Evolutionary conservation across 2,329 filamentous ascomycete genomes (phyloP), one percentile per base, ranked within the genome.

Genomic region (Tothia fuscella): DNA sequence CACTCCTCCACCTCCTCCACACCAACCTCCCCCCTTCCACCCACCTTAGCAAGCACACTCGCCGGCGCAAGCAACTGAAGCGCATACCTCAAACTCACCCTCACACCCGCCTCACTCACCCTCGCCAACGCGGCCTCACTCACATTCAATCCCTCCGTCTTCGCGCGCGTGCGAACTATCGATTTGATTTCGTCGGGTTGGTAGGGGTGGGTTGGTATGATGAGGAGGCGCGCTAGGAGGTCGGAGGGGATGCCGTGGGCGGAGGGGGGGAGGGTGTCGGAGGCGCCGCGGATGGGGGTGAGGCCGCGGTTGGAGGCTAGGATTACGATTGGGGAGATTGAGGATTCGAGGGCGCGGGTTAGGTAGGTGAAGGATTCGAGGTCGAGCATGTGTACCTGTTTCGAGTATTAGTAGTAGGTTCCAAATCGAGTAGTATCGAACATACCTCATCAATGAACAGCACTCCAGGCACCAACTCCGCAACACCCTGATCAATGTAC

Each of bases 311-410:
- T 98, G 31, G 91, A 96, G 46, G 91, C 91, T 47, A 98, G 80
- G 51, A 98, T 91, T 47, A 98, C 91, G 56, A 98, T 94, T 44
- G 91, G 91, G 2, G 89, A 89, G 56, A 98, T 93, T 50, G 80
- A 76, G 43, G 85, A 88, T 71, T 98, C 91, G 51, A 98, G 74
- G n/a, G 91, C 91, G 57, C 88, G 84, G 71, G 96, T 96, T 56
- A 98, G 79, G 66, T 95, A 98, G 51, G 91, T 96, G 67, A 96
- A 98, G 70, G 88, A 93, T 69, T 98, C 91, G 52, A 98, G 82
- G 62, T 98, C 91, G 53, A 98, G 86, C 91, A 98, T 98, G 69
- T 98, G 89, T 46, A 93, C 89, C 87, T 93, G 53, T 42, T 49
- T 45, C 51, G 14, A 21, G 29, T 19, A 37, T 46, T 50, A 30